phyloP scores from a whole-genome alignment of 73 alveolate genomes.

The Effrenium voratum region DNA sequence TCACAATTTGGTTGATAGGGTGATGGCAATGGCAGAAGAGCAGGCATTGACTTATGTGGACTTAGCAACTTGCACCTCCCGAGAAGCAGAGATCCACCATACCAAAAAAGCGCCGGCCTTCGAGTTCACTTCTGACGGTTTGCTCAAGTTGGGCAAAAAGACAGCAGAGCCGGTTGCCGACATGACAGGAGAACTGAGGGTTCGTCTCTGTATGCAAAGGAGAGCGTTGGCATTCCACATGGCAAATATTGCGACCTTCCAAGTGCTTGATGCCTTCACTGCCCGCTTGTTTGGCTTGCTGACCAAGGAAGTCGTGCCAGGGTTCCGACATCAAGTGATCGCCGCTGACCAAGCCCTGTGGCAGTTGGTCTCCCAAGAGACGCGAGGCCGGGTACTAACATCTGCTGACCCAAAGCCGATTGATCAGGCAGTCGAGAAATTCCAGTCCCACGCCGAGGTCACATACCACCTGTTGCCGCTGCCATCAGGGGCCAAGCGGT shows the following conservation, averaged over 20 bases:
- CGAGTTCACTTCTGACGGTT: neutral
- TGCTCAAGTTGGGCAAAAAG: no score
- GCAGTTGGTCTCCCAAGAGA: neutral
- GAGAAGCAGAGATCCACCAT: neutral
- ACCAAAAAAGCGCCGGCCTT: neutral
- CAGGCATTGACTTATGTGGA: neutral
- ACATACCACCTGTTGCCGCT: neutral
- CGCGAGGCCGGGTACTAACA: neutral
- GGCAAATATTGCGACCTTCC: neutral
- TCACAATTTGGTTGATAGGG: neutral
- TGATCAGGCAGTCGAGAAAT: neutral
- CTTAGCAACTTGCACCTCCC: neutral
- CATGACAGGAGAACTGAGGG: neutral
- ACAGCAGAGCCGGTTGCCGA: neutral
- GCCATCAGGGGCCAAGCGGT: no score
- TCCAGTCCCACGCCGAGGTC: neutral
- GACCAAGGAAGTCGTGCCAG: neutral
- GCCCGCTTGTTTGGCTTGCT: neutral
- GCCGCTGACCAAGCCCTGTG: neutral
- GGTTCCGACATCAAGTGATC: neutral
- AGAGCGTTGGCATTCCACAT: neutral
- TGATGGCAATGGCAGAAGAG: neutral
- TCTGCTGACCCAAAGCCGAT: neutral
- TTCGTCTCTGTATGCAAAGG: neutral
- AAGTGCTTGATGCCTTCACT: neutral